These are phyloP conservation scores for Achaetomium macrosporum DNA, from an alignment of 2,329 filamentous ascomycete species.

Conservation along the genomic window DNA sequence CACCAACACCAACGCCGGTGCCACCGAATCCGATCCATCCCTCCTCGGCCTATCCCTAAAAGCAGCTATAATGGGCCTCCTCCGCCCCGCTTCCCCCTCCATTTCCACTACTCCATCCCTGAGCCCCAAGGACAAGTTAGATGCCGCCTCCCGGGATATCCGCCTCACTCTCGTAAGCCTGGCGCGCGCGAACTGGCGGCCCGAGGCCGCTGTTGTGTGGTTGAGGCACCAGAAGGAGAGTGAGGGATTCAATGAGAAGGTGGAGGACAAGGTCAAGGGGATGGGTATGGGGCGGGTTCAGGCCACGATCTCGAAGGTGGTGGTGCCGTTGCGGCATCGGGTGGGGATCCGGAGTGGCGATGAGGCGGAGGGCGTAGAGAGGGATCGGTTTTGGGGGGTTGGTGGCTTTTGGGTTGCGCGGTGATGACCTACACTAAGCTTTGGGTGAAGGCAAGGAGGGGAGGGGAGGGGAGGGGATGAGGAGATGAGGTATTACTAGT, in stretches of 20 bases:
- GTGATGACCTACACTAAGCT: no score
- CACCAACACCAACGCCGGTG: constrained; percentile 19
- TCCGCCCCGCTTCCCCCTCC: constrained; percentile 40
- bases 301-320: neutral
- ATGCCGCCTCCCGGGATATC: constrained; percentile 36
- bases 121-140: constrained; percentile 24
- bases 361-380: constrained; percentile 6
- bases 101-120: constrained; percentile 6
- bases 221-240: constrained; percentile 32
- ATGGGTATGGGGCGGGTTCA: neutral
- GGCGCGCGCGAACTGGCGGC: constrained; percentile 41
- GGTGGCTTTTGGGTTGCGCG: constrained; percentile 24
- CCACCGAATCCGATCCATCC: constrained; percentile 22
- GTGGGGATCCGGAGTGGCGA: constrained; percentile 17
- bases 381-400: constrained; percentile 19
- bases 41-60: constrained; percentile 43
- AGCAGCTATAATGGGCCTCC: constrained; percentile 54
- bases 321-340: constrained; percentile 13
- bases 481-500: no score
- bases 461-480: neutral
- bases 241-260: constrained; percentile 10
- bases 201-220: constrained; percentile 34
- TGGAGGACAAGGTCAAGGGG: constrained; percentile 3
- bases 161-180: constrained; percentile 42
- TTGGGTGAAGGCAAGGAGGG: neutral